Conservation (phyloP, 2,329 filamentous ascomycete genomes). For the Parascedosporium putredinis region DNA sequence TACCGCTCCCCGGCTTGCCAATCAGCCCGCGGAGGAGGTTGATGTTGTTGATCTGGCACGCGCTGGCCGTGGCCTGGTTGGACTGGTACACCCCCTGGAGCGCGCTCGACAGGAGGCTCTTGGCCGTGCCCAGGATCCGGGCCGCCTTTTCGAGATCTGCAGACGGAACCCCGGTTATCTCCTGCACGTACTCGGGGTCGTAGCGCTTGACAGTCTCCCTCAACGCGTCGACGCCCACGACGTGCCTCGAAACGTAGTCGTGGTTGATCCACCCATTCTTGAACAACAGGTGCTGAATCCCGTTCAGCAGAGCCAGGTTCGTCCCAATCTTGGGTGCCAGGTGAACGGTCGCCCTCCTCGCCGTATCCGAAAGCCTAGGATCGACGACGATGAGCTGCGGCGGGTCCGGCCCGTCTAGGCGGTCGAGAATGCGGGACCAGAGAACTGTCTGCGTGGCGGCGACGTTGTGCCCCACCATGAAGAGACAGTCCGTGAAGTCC, state of each 20-base stretch:
- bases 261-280: slow-evolving; percentile 24
- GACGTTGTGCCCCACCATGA: slow-evolving; percentile 26
- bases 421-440: slow-evolving; percentile 24
- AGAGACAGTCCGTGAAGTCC: slow-evolving; percentile 25
- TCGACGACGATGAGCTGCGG: slow-evolving; percentile 25
- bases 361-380: slow-evolving; percentile 22
- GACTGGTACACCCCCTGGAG: slow-evolving; percentile 29
- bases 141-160: slow-evolving; percentile 20
- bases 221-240: slow-evolving; percentile 19
- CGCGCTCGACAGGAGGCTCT: slow-evolving; percentile 23
- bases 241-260: slow-evolving; percentile 19
- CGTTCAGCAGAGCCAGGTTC: slow-evolving; percentile 26
- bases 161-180: slow-evolving; percentile 23
- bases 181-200: slow-evolving; percentile 20
- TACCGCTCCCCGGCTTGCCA: slow-evolving; percentile 23
- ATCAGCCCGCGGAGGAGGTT: slow-evolving; percentile 25
- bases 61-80: slow-evolving; percentile 27
- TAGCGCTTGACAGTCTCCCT: slow-evolving; percentile 19
- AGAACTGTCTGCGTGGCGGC: slow-evolving; percentile 25
- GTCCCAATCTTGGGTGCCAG: slow-evolving; percentile 23
- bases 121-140: slow-evolving; percentile 20
- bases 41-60: slow-evolving; percentile 30
- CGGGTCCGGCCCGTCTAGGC: slow-evolving; percentile 22
- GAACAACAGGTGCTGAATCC: slow-evolving; percentile 25
- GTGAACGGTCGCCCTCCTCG: slow-evolving; percentile 23